These are phyloP conservation scores for Coemansia sp. DNA, from an alignment of 192 early-diverging fungal genomes.

Conservation along the genomic window DNA sequence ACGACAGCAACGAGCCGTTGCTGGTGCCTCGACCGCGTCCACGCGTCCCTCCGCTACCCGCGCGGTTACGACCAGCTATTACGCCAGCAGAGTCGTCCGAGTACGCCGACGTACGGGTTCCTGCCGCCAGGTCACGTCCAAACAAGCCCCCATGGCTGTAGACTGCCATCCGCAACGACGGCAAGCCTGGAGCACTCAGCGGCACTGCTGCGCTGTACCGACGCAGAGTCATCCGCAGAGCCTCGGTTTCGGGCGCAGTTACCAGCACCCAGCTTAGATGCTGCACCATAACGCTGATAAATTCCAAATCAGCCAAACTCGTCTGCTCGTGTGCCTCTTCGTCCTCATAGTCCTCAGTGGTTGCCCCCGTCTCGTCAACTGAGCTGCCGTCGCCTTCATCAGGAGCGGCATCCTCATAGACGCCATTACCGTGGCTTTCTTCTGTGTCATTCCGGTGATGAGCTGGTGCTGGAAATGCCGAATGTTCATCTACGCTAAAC, in stretches of 20 bases:
- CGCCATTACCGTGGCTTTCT: background rate
- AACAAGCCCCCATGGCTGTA: background rate
- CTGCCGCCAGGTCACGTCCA: background rate
- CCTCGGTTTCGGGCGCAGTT: conserved; percentile 87
- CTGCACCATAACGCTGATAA: conserved; percentile 96
- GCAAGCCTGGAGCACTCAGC: conserved; percentile 25
- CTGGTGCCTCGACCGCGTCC: background rate
- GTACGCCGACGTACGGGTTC: conserved; percentile 5
- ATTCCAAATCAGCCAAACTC: conserved; percentile 59
- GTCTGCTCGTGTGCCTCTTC: background rate
- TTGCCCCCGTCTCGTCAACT: background rate
- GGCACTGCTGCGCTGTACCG: conserved; percentile 62
- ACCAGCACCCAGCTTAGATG: conserved; percentile 95
- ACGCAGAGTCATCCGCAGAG: conserved; percentile 75
- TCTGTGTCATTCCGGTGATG: no score
- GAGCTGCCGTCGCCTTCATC: background rate
- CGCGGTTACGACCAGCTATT: background rate
- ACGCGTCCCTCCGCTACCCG: conserved; percentile 1
- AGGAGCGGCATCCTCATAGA: background rate
- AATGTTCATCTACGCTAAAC: conserved; percentile 8
- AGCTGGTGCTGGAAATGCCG: background rate
- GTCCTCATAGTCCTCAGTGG: background rate
- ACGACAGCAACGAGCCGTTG: background rate
- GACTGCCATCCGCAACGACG: conserved; percentile 16
- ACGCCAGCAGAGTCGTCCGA: conserved; percentile 4